Evolutionary conservation across 495 filamentous ascomycete species (phyloP).

Genomic region (Chaetomium tenue): DNA sequence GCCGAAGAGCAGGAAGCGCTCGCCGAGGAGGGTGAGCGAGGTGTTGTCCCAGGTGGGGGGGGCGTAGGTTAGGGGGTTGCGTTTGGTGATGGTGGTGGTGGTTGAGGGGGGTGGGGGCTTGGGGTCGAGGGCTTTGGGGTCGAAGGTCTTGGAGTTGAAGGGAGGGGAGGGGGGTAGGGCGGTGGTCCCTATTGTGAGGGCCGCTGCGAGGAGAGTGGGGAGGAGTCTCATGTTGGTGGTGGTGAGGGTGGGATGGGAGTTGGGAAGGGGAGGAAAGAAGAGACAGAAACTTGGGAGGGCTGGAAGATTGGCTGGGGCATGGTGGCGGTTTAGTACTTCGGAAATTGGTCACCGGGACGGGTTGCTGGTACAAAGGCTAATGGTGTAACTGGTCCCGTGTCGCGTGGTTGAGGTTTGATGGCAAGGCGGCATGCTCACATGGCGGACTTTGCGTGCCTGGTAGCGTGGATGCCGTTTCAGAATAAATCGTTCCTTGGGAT

Average conservation of each 20-base stretch:
- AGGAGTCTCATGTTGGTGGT: not conserved
- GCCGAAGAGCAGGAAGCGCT: slow-evolving; percentile 68
- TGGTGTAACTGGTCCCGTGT: not conserved
- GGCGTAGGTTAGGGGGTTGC: not conserved
- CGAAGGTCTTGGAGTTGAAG: too few species aligned
- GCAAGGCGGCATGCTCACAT: not conserved
- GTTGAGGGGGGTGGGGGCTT: not conserved
- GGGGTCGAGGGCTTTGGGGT: not conserved
- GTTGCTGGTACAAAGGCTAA: not conserved
- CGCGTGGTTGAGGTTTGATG: not conserved
- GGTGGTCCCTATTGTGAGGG: not conserved
- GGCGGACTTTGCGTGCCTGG: not conserved
- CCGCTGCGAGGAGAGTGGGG: not conserved
- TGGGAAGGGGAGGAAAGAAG: not conserved
- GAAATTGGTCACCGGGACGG: not conserved
- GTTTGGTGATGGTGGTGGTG: not conserved
- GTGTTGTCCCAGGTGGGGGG: slow-evolving; percentile 60
- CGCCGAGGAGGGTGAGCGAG: slow-evolving; percentile 68
- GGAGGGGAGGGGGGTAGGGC: not conserved
- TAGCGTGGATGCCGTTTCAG: not conserved
- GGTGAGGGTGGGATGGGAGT: not conserved
- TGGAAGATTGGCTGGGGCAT: not conserved
- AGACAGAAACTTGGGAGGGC: not conserved
- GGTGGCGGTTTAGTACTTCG: not conserved
- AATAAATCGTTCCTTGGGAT: not conserved